These are phyloP conservation scores for Boletus patriciae DNA, from an alignment of 768 basidiomycete genomes.

Conservation along the genomic window DNA sequence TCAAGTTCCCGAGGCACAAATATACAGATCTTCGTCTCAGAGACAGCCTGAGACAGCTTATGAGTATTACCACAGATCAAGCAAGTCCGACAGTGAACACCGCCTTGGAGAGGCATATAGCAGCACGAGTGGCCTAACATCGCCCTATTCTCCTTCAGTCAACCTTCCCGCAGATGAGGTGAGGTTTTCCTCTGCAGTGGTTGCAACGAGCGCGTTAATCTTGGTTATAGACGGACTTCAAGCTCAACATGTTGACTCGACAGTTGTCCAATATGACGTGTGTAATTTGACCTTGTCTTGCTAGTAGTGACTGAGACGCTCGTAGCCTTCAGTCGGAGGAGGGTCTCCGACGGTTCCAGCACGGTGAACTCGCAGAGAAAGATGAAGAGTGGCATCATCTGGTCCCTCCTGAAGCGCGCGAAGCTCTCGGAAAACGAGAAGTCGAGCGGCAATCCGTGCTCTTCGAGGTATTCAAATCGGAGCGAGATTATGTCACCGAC, in stretches of 20 bases:
- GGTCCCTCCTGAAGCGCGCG: slow-evolving; percentile 68
- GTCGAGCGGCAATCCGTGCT: slow-evolving; percentile 83
- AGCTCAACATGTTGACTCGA: slow-evolving; percentile 31
- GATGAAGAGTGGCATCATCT: slow-evolving; percentile 84
- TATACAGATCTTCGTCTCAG: slow-evolving; percentile 48
- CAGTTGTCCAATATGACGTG: slow-evolving; percentile 43
- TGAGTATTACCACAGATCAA: slow-evolving; percentile 38
- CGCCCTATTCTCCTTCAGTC: slow-evolving; percentile 37
- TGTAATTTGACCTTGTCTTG: slow-evolving; percentile 18
- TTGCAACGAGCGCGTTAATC: slow-evolving; percentile 5
- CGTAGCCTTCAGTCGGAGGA: slow-evolving; percentile 62
- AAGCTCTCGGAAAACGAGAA: slow-evolving; percentile 72
- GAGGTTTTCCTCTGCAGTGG: slow-evolving; percentile 32
- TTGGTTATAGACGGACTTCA: slow-evolving; percentile 26
- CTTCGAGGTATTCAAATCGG: slow-evolving; percentile 88
- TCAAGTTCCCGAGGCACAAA: slow-evolving; percentile 47
- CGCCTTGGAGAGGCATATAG: slow-evolving; percentile 14
- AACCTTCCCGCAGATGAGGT: slow-evolving; percentile 40
- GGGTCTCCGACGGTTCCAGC: slow-evolving; percentile 65
- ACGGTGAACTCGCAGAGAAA: slow-evolving; percentile 58
- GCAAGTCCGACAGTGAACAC: slow-evolving; percentile 39
- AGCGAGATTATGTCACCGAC: slow-evolving; percentile 85
- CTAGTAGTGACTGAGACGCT: slow-evolving; percentile 11
- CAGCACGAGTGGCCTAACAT: slow-evolving; percentile 23
- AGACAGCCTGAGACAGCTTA: slow-evolving; percentile 23